These are phyloP conservation scores for Cyberlindnera sargentensis DNA, from an alignment of 805 yeast species.

Conservation along the genomic window DNA sequence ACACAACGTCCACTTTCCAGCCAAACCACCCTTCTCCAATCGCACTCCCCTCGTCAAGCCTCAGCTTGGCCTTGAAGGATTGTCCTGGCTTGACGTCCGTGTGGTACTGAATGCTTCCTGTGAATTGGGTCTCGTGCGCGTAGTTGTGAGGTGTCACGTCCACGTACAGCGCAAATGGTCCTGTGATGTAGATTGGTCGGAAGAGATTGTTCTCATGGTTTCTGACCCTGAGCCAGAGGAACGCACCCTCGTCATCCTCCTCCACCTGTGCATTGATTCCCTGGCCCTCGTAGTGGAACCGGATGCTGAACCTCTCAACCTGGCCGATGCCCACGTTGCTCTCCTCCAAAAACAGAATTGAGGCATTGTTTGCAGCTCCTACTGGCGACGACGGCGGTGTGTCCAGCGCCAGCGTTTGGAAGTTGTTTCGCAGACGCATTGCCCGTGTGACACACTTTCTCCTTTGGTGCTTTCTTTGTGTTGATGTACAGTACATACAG, in stretches of 20 bases:
- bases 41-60: conserved; percentile 39
- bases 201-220: conserved; percentile 67
- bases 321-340: conserved; percentile 17
- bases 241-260: conserved; percentile 11
- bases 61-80: conserved; percentile 49
- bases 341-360: conserved; percentile 6
- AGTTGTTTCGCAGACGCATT: not conserved
- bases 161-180: conserved; percentile 81
- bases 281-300: not conserved
- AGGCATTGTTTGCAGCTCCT: not conserved
- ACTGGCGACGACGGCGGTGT: not conserved
- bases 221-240: conserved; percentile 47
- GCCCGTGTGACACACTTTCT: not conserved
- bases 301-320: conserved; percentile 12
- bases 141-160: conserved; percentile 71
- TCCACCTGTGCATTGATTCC: not conserved
- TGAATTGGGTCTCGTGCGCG: conserved; percentile 37
- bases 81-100: conserved; percentile 67
- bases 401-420: not conserved
- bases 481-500: too few relatives aligned
- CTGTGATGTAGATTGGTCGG: conserved; percentile 80
- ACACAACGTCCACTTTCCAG: conserved; percentile 77
- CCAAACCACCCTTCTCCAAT: conserved; percentile 32
- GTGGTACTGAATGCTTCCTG: conserved; percentile 37
- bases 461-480: too few relatives aligned